These are phyloP conservation scores for Candida boleticola DNA, from an alignment of 805 yeast species.

Conservation along the genomic window DNA sequence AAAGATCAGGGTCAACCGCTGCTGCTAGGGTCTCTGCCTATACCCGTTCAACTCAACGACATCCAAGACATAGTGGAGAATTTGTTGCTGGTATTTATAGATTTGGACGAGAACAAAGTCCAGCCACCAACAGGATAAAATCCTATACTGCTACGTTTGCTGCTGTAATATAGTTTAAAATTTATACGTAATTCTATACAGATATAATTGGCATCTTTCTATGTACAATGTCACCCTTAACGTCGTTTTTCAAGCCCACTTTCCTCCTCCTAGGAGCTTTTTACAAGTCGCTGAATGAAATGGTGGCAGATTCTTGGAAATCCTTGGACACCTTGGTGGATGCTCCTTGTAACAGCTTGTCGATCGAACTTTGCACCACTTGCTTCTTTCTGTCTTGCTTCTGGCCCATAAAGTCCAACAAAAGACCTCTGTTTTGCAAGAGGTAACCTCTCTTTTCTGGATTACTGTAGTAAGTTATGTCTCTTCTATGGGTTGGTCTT, in stretches of 20 bases:
- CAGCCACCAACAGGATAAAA: too few relatives aligned
- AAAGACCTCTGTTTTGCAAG: slow-evolving; percentile 35
- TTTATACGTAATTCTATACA: too few relatives aligned
- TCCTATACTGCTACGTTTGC: too few relatives aligned
- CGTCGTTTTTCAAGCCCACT: background rate
- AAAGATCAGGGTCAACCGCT: slow-evolving; percentile 4
- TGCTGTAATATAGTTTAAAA: too few relatives aligned
- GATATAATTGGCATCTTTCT: too few relatives aligned
- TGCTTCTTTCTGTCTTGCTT: slow-evolving; percentile 16
- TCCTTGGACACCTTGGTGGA: slow-evolving; percentile 15
- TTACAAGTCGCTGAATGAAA: slow-evolving; percentile 21
- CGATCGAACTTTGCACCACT: slow-evolving; percentile 34
- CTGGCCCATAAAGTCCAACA: slow-evolving; percentile 35
- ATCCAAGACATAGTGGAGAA: slow-evolving; percentile 41
- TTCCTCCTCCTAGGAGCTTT: background rate
- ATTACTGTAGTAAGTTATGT: slow-evolving; percentile 73
- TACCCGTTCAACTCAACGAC: slow-evolving; percentile 23
- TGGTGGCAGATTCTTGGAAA: slow-evolving; percentile 14
- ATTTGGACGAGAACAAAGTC: slow-evolving; percentile 17
- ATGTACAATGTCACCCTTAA: slow-evolving; percentile 3
- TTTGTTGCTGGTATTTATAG: slow-evolving; percentile 35
- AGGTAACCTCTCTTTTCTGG: slow-evolving; percentile 76
- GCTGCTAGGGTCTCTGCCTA: slow-evolving; percentile 1
- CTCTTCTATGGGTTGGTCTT: slow-evolving; percentile 80
- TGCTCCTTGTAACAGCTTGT: slow-evolving; percentile 35